Percentiles rank a stretch among this genome's conserved stretches.
Evolutionary conservation across 2,329 filamentous ascomycete genomes (phyloP).

Genomic region (Colletotrichum tabaci): DNA sequence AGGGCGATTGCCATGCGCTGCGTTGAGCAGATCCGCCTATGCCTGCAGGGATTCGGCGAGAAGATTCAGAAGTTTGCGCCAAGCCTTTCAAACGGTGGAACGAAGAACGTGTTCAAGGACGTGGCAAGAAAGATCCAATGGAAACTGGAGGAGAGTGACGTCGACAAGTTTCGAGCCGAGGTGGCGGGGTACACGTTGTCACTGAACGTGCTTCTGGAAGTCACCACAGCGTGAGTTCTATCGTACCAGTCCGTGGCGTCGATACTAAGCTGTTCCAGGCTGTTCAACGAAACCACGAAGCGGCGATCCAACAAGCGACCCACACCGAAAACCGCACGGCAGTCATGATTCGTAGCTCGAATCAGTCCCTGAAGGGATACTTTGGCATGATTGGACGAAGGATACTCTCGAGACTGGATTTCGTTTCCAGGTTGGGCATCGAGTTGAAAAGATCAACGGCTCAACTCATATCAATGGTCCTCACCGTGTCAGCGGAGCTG

Average conservation of each 20-base stretch:
- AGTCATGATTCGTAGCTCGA: neutral
- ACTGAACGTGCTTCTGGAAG: neutral
- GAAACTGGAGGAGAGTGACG: slow-evolving; percentile 8
- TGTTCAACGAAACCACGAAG: neutral
- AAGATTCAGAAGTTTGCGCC: neutral
- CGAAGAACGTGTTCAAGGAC: neutral
- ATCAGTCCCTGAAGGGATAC: neutral
- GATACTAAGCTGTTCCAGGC: neutral
- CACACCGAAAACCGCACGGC: neutral
- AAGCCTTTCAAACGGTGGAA: neutral
- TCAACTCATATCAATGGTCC: neutral
- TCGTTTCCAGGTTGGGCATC: neutral
- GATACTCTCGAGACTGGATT: neutral
- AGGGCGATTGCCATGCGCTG: neutral
- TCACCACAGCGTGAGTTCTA: neutral
- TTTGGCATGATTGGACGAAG: neutral
- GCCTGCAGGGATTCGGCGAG: neutral
- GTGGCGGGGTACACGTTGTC: neutral
- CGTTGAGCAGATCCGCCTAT: neutral
- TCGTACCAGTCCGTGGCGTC: too few relatives aligned
- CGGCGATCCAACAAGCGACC: neutral
- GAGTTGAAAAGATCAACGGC: neutral
- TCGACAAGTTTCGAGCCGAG: neutral
- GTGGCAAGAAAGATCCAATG: neutral
- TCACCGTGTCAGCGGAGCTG: neutral